These are phyloP conservation scores for Exidia glandulosa DNA, from an alignment of 768 basidiomycete genomes.

Conservation along the genomic window DNA sequence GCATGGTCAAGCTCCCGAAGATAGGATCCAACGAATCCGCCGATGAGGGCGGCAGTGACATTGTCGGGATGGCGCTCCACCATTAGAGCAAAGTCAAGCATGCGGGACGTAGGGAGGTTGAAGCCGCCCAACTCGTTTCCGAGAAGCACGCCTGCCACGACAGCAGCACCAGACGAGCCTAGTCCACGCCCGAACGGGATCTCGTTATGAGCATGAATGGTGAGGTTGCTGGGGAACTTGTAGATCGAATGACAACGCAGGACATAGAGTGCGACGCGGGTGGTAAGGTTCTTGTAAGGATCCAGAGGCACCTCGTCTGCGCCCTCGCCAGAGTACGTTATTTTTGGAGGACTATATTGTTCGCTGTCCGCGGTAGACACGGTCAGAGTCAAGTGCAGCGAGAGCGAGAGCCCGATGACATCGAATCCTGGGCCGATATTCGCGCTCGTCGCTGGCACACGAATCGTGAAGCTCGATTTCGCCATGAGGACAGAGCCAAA, in stretches of 20 bases:
- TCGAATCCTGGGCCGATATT: slow-evolving; percentile 99
- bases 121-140: slow-evolving; percentile 75
- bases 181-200: slow-evolving; percentile 97
- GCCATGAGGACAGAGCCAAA: neutral
- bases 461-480: slow-evolving; percentile 42
- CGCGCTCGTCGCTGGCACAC: slow-evolving; percentile 92
- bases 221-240: slow-evolving; percentile 65
- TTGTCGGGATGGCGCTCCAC: slow-evolving; percentile 99
- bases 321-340: slow-evolving; percentile 83
- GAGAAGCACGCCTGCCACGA: slow-evolving; percentile 90
- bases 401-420: slow-evolving; percentile 95
- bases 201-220: slow-evolving; percentile 75
- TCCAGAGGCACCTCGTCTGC: slow-evolving; percentile 84
- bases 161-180: slow-evolving; percentile 97
- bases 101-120: slow-evolving; percentile 51
- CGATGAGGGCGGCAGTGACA: slow-evolving; percentile 92
- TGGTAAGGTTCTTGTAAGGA: slow-evolving; percentile 93
- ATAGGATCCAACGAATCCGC: slow-evolving; percentile 96
- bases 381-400: slow-evolving; percentile 67
- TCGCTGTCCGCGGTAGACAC: slow-evolving; percentile 30
- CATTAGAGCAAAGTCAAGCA: slow-evolving; percentile 96
- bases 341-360: slow-evolving; percentile 36
- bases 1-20: slow-evolving; percentile 76
- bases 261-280: slow-evolving; percentile 94
- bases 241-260: slow-evolving; percentile 75